A percentile compares a stretch with the other conserved stretches of the same genome.
Conservation (phyloP, 2,329 filamentous ascomycete genomes). For the Sarocladium kiliense region DNA sequence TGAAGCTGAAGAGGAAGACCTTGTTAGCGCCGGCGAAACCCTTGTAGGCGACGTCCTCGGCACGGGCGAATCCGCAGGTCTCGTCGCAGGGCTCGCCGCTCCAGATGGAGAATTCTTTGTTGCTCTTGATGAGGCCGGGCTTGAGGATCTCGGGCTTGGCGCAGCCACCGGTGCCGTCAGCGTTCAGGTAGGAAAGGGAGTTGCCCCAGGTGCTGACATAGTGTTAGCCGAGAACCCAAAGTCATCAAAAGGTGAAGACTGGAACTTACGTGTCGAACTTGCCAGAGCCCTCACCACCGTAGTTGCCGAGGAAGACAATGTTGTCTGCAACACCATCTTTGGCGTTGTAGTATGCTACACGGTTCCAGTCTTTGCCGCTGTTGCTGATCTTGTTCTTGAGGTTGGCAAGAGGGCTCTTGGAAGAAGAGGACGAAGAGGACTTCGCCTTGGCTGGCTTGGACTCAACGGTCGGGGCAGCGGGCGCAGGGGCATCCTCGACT, state of each 20-base stretch:
- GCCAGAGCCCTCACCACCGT: conserved; percentile 38
- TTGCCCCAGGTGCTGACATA: conserved; percentile 15
- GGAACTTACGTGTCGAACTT: conserved; percentile 36
- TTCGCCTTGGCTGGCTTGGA: conserved; percentile 12
- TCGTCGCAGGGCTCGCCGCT: conserved; percentile 36
- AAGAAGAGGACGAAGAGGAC: conserved; percentile 11
- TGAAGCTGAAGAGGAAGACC: conserved; percentile 68
- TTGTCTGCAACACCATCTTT: conserved; percentile 33
- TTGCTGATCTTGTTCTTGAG: conserved; percentile 7
- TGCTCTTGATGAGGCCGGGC: conserved; percentile 33
- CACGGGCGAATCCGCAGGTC: conserved; percentile 40
- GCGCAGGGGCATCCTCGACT: not conserved
- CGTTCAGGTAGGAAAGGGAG: conserved; percentile 26
- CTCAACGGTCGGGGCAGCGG: conserved; percentile 10
- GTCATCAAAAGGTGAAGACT: not conserved
- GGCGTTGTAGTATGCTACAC: conserved; percentile 41
- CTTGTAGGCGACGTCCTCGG: conserved; percentile 43
- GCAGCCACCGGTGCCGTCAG: conserved; percentile 33
- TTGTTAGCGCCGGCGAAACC: conserved; percentile 68
- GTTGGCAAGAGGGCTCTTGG: conserved; percentile 10
- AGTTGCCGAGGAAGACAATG: conserved; percentile 43
- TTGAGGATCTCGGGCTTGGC: conserved; percentile 33
- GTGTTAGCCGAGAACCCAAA: not conserved
- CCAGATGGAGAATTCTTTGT: conserved; percentile 41
- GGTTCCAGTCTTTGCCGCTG: conserved; percentile 30